Percentiles rank a stretch among this genome's conserved stretches.
Conservation (phyloP, 1,139 yeast genomes). For the Geotrichum citri-aurantii region DNA sequence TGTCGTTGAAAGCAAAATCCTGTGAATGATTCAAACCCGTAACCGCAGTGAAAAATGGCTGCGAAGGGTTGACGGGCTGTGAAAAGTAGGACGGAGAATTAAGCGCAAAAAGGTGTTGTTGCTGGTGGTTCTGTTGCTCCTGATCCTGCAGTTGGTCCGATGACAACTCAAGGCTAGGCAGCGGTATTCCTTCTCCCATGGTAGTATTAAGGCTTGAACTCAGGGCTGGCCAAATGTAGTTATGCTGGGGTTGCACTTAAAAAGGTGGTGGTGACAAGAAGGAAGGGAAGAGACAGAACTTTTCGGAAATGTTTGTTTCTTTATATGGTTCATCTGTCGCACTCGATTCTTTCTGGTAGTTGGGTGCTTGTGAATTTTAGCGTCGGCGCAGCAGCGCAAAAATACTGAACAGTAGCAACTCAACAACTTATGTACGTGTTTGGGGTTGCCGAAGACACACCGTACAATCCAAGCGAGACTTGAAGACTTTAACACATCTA, state of each 20-base stretch:
- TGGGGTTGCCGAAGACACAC: not conserved
- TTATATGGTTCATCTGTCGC: not conserved
- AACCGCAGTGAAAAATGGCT: conserved; percentile 2
- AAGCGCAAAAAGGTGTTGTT: not conserved
- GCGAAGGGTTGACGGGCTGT: not conserved
- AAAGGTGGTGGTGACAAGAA: not conserved
- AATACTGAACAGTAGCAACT: not conserved
- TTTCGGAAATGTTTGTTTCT: not conserved
- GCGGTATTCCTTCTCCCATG: conserved; percentile 7
- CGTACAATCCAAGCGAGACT: not conserved
- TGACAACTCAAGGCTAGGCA: not conserved
- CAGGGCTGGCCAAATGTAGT: not conserved
- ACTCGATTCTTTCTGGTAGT: not conserved
- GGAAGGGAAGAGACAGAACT: not conserved
- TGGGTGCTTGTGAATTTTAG: not conserved
- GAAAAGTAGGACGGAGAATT: conserved; percentile 9
- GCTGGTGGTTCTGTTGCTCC: not conserved
- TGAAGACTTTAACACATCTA: not conserved
- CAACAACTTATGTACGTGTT: not conserved
- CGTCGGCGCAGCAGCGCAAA: not conserved
- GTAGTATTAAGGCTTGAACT: not conserved
- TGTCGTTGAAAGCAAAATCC: no score
- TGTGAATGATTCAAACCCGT: no score
- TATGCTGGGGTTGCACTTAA: not conserved
- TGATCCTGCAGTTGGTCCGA: not conserved